phyloP scores from a whole-genome alignment of 2,329 filamentous ascomycete species.

The Xylaria sp. region DNA sequence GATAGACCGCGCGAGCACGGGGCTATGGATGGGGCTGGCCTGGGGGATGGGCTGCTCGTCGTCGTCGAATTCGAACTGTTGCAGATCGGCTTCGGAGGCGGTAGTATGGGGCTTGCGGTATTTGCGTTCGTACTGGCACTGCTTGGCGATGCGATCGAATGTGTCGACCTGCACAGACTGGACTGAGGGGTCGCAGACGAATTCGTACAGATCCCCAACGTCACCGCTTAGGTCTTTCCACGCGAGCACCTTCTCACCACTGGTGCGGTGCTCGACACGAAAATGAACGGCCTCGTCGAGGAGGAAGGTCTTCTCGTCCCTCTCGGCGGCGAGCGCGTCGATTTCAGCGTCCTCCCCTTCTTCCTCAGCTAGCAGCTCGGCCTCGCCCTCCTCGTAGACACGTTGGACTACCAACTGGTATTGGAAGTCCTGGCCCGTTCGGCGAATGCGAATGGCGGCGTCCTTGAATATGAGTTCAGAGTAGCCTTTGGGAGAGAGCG shows the following conservation, averaged over 20 bases:
- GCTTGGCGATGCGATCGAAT: constrained; percentile 83
- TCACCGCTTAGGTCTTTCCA: constrained; percentile 97
- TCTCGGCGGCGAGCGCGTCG: constrained; percentile 79
- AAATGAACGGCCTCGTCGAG: constrained; percentile 94
- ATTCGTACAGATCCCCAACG: constrained; percentile 94
- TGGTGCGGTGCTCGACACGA: constrained; percentile 81
- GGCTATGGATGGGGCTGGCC: constrained; percentile 70
- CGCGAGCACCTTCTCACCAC: constrained; percentile 85
- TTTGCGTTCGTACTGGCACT: constrained; percentile 98
- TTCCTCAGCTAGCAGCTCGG: constrained; percentile 88
- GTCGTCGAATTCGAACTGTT: constrained; percentile 81
- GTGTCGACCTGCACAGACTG: constrained; percentile 76
- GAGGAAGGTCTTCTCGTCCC: constrained; percentile 96
- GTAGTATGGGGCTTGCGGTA: constrained; percentile 82
- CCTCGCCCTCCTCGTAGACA: constrained; percentile 97
- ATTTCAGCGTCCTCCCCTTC: constrained; percentile 82
- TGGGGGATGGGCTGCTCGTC: constrained; percentile 71
- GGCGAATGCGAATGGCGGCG: constrained; percentile 88
- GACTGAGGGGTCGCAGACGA: constrained; percentile 85
- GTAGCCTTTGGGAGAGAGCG: constrained; percentile 94
- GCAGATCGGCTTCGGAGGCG: constrained; percentile 82
- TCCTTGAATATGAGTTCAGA: constrained; percentile 99
- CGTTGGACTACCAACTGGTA: constrained; percentile 97
- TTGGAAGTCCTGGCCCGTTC: constrained; percentile 93
- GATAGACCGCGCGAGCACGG: constrained; percentile 64